Evolutionary conservation across 2,329 filamentous ascomycete species (phyloP), one percentile per base, ranked within the genome.

Genomic region (Aschersonia sp.): DNA sequence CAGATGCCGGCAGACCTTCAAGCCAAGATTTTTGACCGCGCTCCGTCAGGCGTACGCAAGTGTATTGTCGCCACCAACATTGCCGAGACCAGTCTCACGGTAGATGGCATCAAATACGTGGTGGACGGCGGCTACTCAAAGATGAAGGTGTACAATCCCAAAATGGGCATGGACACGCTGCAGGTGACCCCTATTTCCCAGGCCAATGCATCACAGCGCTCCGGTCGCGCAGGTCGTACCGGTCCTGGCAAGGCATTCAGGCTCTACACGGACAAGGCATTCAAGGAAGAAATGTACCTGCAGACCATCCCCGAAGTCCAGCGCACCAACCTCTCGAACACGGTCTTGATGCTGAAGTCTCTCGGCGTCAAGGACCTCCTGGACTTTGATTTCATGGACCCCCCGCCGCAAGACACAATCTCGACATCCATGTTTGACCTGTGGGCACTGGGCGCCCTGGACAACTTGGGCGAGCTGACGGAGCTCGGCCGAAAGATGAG

Each of bases 341-440:
- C 89, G 0, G 90, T 98, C 4, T 73, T 98, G 11, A 78, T 98
- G 45, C 75, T 98, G 44, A 98, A 98, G 61, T 95, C 87, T 0
- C 76, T 98, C 0, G 92, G 92, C 0, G 90, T 98, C 14, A 90
- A 87, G 59, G 89, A 98, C 55, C 72, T 98, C 8, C 68, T 98
- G 1, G 90, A 98, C 63, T 98, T 98, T 59, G 88, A 97, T 62
- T 98, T 98, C 57, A 97, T 98, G 90, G 92, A 98, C 56, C 92
- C 92, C 2, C 92, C 92, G 6, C 92, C 92, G 0, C 92, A 98
- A 65, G 94, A 98, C 58, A 96, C 89, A 1, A 97, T 98, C 54
- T 90, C 87, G 0, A 98, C 92, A 0, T 96, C 89, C 4, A 81
- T 98, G 37, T 98, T 97, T 66, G 92, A 98, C 57, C 78, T 98